Base-by-base conservation (phyloP, 768 basidiomycete genomes). In the Fibroporia radiculosa region DNA sequence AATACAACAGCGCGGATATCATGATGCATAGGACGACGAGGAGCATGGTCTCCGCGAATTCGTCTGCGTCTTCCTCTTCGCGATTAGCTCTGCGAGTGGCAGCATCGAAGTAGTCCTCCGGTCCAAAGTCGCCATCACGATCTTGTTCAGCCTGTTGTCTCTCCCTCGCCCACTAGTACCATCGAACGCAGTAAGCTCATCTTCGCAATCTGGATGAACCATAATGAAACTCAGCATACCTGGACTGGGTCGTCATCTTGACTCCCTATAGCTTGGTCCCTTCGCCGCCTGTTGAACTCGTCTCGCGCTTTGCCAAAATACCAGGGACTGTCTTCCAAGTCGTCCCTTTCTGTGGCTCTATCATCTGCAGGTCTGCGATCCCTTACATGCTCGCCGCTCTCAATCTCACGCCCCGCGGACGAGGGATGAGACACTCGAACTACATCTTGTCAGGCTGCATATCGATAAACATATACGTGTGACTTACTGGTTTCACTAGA, bases 241-340 rank as follows among this genome's bases (percentile, higher is more conserved):
- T 85, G 77, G 29, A 89, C 75, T 1, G 77, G 84, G 56, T 87
- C 80, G 43, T 84, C 85, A 16, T 84, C 85, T 29, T 75, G 77
- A 20, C 56, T 63, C 31, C 53, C 60, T 39, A 54, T 48, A 29
- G 23, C 48, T 25, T 39, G 47, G 31, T 44, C 59, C 41, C 62
- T 69, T 48, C 69, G 66, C 19, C 80, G 75, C 48, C 70, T 70
- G 50, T 74, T 76, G 57, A 85, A 86, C 43, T 91, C 84, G 45
- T 90, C 88, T 49, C 74, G 76, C 4, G 88, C 86, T 55, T 83
- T 88, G 6, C 88, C 88, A 32, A 88, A 62, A 56, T 91, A 89
- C 89, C 88, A 91, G 5, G 77, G 70, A 1, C 56, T 56, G 12
- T 59, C 58, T 18, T 54, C 52, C 8, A 53, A 43, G 6, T 65